Base-by-base conservation (phyloP, 2,329 filamentous ascomycete species). In the Calonectria pteridis region DNA sequence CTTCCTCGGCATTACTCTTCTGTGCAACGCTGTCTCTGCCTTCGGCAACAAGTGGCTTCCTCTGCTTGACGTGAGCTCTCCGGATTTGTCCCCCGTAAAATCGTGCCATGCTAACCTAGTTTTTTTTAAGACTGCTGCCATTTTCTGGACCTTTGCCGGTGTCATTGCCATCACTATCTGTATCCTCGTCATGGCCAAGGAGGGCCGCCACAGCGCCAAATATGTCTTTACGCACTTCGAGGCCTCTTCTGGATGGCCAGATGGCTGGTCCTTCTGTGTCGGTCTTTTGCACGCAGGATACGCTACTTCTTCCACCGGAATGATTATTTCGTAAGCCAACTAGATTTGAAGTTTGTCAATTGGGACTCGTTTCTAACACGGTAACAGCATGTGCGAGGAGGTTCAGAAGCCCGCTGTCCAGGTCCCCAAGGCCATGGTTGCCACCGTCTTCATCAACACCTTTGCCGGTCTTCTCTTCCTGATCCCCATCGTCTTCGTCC, bases 141-240 rank as follows among this genome's bases (percentile, higher is more conserved):
- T 94, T 76, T 92, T 92, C 85, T 94, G 93, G 92, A 95, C 93
- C 13, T 94, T 95, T 85, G 91, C 90, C 72, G 91, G 93, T 81
- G 87, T 94, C 55, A 85, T 94, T 80, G 91, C 91, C 76, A 92
- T 94, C 76, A 84, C 93, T 77, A 84, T 93, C 76, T 89, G 87
- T 79, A 84, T 91, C 69, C 89, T 94, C 69, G 93, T 87, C 73
- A 85, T 95, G 68, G 94, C 93, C 69, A 93, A 93, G 80, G 86
- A 92, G 73, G 94, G 94, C 58, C 91, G 93, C 75, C 91, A 87
- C 80, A 87, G 86, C 75, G 93, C 90, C 72, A 83, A 84, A 18
- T 94, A 88, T 76, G 93, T 93, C 77, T 94, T 94, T 79, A 89
- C 87, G n/a, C 87, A 92, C 78, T 94, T 95, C 79, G 92, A 94